These are phyloP conservation scores for Trichoderma erinaceum DNA, from an alignment of 495 filamentous ascomycete species.

Conservation along the genomic window DNA sequence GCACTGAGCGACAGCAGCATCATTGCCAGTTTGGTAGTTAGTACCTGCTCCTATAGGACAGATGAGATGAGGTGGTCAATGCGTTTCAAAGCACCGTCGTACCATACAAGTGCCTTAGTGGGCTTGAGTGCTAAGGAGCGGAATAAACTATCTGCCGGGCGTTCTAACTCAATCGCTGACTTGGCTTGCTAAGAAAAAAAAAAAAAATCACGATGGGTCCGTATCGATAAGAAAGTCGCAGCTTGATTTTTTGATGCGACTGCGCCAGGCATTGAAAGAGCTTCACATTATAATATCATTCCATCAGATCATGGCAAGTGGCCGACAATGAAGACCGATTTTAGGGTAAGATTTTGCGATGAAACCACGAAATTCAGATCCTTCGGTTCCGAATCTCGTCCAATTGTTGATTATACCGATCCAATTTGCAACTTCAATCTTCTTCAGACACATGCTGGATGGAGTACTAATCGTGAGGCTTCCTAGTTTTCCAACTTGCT, in stretches of 20 bases:
- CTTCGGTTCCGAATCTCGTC: background rate
- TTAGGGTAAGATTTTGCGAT: conserved; percentile 53
- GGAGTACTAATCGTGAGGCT: background rate
- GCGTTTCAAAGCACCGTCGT: background rate
- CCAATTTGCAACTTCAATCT: conserved; percentile 17
- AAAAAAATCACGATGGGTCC: conserved; percentile 8
- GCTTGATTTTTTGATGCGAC: conserved; percentile 16
- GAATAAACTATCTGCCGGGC: background rate
- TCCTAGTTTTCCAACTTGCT: conserved; percentile 85
- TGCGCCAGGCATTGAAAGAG: background rate
- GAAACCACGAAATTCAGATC: background rate
- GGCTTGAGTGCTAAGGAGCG: background rate
- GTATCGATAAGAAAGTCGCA: conserved; percentile 16
- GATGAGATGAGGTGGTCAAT: conserved; percentile 3
- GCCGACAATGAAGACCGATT: conserved; percentile 87
- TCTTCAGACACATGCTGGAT: background rate
- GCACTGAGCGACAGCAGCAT: background rate
- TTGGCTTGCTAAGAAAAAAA: background rate
- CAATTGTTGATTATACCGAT: background rate
- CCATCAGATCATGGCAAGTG: conserved; percentile 23
- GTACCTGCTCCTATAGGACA: background rate
- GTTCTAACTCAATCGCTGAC: background rate
- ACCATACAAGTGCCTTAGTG: background rate
- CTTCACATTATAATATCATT: background rate
- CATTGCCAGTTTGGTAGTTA: background rate